Evolutionary conservation across 2,329 filamentous ascomycete species (phyloP).

Genomic region (Cladosporium colombiae): DNA sequence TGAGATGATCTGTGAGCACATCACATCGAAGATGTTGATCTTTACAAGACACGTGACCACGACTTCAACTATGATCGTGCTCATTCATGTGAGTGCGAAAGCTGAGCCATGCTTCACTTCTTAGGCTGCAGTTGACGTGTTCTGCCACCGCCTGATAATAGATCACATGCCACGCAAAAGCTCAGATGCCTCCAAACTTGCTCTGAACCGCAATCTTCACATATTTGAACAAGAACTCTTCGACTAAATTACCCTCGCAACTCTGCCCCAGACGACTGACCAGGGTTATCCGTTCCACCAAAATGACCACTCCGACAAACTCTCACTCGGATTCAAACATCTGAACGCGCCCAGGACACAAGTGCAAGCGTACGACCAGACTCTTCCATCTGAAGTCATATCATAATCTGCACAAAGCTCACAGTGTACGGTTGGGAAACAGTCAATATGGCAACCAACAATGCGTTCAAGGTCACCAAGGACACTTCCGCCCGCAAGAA

Average conservation of each 20-base stretch:
- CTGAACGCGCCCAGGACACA: too few species aligned
- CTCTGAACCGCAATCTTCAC: neutral
- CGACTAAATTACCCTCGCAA: too few species aligned
- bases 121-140: neutral
- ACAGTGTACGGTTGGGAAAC: neutral
- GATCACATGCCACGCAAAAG: neutral
- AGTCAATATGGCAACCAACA: slow-evolving; percentile 14
- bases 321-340: too few species aligned
- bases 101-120: neutral
- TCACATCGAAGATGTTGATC: neutral
- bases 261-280: too few species aligned
- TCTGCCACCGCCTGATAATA: too few species aligned
- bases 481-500: slow-evolving; percentile 20
- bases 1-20: neutral
- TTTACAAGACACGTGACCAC: neutral
- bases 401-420: too few species aligned
- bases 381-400: too few species aligned
- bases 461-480: slow-evolving; percentile 18
- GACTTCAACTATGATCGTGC: neutral
- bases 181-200: neutral
- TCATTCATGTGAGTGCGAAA: neutral
- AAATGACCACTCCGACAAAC: too few species aligned
- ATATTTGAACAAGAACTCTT: too few species aligned
- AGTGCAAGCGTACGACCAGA: too few species aligned
- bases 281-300: too few species aligned